These are phyloP conservation scores for Galerina sulciceps DNA, from an alignment of 768 basidiomycete genomes.

Conservation along the genomic window DNA sequence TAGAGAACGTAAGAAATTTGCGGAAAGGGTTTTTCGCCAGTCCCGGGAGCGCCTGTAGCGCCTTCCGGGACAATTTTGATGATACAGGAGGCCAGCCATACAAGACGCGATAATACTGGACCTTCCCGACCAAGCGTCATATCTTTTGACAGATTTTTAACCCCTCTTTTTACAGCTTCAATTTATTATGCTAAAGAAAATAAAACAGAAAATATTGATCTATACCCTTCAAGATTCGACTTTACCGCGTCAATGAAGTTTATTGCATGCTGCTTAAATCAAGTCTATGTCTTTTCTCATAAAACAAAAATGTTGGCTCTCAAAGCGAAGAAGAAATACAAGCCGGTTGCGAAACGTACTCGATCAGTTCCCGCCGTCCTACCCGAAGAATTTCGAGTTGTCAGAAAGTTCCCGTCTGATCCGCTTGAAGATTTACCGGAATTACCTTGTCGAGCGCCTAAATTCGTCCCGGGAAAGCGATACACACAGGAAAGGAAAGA, in stretches of 20 bases:
- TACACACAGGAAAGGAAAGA: slow-evolving; percentile 30
- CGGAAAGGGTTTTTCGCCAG: no score
- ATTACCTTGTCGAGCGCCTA: slow-evolving; percentile 32
- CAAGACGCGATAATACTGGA: no score
- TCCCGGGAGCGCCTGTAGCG: no score
- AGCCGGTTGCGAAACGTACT: slow-evolving; percentile 32
- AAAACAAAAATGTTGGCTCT: no score
- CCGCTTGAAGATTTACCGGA: slow-evolving; percentile 31
- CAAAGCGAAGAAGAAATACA: slow-evolving; percentile 25
- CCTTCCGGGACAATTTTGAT: no score
- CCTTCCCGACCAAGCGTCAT: no score
- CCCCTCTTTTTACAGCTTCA: no score
- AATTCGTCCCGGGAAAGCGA: slow-evolving; percentile 31
- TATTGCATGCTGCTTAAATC: not conserved
- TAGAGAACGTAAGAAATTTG: not conserved
- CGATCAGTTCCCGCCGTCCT: slow-evolving; percentile 36
- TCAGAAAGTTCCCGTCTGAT: slow-evolving; percentile 33
- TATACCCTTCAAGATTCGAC: no score
- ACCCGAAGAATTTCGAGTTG: slow-evolving; percentile 36
- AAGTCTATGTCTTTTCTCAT: not conserved
- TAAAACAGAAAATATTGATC: no score
- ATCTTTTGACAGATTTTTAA: no score
- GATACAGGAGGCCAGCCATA: no score
- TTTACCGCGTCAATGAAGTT: not conserved
- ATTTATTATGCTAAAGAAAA: no score